These are phyloP conservation scores for Vitis cinerea DNA, from an alignment of 164 flowering plant species.

Conservation along the genomic window DNA sequence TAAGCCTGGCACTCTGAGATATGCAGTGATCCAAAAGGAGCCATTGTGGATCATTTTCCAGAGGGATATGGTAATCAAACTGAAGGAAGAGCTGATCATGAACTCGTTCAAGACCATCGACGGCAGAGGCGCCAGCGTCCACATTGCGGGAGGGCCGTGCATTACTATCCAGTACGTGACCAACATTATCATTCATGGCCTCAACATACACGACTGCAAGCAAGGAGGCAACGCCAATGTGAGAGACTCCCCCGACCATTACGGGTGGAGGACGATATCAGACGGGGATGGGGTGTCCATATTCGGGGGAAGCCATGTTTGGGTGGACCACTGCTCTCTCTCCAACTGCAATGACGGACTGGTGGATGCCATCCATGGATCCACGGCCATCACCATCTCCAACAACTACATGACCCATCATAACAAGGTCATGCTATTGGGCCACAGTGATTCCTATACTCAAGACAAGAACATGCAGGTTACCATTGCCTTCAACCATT, in stretches of 20 bases:
- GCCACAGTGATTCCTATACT: slow-evolving; percentile 54
- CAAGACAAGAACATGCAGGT: slow-evolving; percentile 77
- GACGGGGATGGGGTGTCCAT: slow-evolving; percentile 88
- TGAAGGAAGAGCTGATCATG: slow-evolving; percentile 70
- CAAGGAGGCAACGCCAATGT: slow-evolving; percentile 58
- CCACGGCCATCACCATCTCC: slow-evolving; percentile 74
- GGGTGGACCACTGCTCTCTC: slow-evolving; percentile 75
- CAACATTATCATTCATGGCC: slow-evolving; percentile 74
- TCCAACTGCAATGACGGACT: slow-evolving; percentile 71
- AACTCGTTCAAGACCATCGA: slow-evolving; percentile 83
- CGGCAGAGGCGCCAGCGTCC: slow-evolving; percentile 74
- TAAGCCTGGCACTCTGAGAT: slow-evolving; percentile 59
- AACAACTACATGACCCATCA: slow-evolving; percentile 79
- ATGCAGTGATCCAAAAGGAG: slow-evolving; percentile 58
- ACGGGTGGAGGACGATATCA: slow-evolving; percentile 57
- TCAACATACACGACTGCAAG: slow-evolving; percentile 77
- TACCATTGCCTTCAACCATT: slow-evolving; percentile 78
- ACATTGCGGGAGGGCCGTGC: slow-evolving; percentile 85
- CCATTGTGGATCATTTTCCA: slow-evolving; percentile 76
- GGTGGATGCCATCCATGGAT: slow-evolving; percentile 71
- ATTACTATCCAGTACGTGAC: slow-evolving; percentile 67
- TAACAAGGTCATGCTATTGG: slow-evolving; percentile 78
- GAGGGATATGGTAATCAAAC: slow-evolving; percentile 67
- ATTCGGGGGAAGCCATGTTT: slow-evolving; percentile 59
- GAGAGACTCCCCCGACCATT: slow-evolving; percentile 57